Conservation (phyloP, 169 alveolate species). For the Cryptosporidium ryanae region DNA sequence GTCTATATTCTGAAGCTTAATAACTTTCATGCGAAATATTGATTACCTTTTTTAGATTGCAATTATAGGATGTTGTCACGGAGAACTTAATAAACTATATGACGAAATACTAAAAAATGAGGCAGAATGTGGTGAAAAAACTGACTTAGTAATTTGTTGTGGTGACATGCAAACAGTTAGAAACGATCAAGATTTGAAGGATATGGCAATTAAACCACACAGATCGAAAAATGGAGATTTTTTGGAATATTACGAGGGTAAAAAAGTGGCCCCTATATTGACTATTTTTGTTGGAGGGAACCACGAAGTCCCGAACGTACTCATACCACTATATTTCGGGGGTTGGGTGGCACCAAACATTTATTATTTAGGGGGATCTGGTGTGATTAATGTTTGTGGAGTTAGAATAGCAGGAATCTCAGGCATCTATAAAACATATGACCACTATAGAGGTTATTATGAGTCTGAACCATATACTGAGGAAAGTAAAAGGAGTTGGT, state of each 20-base stretch:
- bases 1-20: no score
- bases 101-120: slow-evolving; percentile 83
- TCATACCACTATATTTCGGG: slow-evolving; percentile 93
- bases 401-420: slow-evolving; percentile 94
- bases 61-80: slow-evolving; percentile 96
- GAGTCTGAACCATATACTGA: slow-evolving; percentile 90
- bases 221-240: slow-evolving; percentile 90
- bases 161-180: slow-evolving; percentile 97
- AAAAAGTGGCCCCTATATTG: slow-evolving; percentile 89
- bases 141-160: slow-evolving; percentile 93
- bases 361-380: slow-evolving; percentile 94
- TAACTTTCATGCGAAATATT: no score
- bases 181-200: slow-evolving; percentile 88
- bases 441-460: slow-evolving; percentile 86
- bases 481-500: slow-evolving; percentile 87
- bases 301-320: slow-evolving; percentile 95
- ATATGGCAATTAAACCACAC: slow-evolving; percentile 91
- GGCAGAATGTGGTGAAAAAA: slow-evolving; percentile 82
- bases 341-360: slow-evolving; percentile 99
- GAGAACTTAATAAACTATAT: slow-evolving; percentile 90
- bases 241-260: slow-evolving; percentile 89
- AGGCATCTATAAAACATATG: slow-evolving; percentile 92
- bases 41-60: slow-evolving; percentile 85
- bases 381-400: slow-evolving; percentile 89
- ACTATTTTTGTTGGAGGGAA: slow-evolving; percentile 98